phyloP scores from a whole-genome alignment of 805 yeast genomes.

The Candida sphagnicola region DNA sequence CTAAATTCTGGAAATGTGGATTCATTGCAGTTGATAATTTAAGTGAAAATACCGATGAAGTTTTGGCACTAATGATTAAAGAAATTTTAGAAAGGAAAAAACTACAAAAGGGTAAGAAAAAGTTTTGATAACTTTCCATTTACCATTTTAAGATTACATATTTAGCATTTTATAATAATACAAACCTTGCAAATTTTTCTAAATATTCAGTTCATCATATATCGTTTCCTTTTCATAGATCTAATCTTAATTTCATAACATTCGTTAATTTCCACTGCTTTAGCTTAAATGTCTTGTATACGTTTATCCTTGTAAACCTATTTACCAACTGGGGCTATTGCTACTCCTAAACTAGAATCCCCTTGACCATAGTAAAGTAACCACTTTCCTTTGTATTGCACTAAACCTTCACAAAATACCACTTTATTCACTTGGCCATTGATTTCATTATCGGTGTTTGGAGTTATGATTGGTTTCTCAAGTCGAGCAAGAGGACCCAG shows the following conservation, averaged over 20 bases:
- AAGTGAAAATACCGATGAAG: conserved; percentile 50
- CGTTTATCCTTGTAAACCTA: too few species aligned
- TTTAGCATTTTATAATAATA: not conserved
- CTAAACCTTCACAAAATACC: conserved; percentile 41
- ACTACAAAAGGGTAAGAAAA: conserved; percentile 3
- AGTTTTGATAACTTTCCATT: too few species aligned
- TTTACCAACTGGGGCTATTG: conserved; percentile 26
- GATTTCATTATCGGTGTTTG: conserved; percentile 30
- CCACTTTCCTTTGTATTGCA: conserved; percentile 40
- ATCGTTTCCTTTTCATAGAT: too few species aligned
- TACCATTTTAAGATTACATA: too few species aligned
- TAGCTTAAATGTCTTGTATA: too few species aligned
- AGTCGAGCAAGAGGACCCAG: conserved; percentile 36
- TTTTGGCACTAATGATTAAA: conserved; percentile 52
- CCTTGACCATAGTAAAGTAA: conserved; percentile 42
- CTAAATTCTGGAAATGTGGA: conserved; percentile 60
- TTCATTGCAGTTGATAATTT: conserved; percentile 61
- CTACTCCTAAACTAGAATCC: conserved; percentile 40
- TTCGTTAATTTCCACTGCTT: too few species aligned
- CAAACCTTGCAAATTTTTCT: too few species aligned
- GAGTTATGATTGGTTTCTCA: conserved; percentile 32
- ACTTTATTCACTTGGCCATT: conserved; percentile 39
- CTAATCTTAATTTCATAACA: too few species aligned
- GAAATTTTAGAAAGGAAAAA: conserved; percentile 50
- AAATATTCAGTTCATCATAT: too few species aligned